phyloP scores from a whole-genome alignment of 768 basidiomycete genomes.

The Sarcomyxa edulis region DNA sequence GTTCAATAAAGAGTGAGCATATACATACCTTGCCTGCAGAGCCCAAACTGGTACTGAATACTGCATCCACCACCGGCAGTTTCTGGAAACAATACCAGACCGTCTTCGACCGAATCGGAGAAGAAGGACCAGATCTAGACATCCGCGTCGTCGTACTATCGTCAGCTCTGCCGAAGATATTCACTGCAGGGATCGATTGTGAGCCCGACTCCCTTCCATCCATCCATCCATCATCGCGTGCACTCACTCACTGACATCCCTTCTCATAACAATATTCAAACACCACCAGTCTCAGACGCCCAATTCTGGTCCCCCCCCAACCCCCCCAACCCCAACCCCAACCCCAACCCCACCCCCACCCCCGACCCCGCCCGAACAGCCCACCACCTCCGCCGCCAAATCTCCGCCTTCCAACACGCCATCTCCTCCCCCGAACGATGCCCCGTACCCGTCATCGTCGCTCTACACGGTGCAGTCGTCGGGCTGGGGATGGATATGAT shows the following conservation, averaged over 20 bases:
- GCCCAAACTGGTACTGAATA: background rate
- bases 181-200: constrained; percentile 85
- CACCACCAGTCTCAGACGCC: background rate
- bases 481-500: constrained; percentile 81
- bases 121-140: constrained; percentile 42
- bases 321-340: constrained; percentile 22
- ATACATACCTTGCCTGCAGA: background rate
- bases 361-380: constrained; percentile 52
- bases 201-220: too few relatives aligned
- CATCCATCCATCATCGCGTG: background rate
- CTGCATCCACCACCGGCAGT: constrained; percentile 27
- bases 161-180: constrained; percentile 64
- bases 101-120: constrained; percentile 51
- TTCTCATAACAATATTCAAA: too few relatives aligned
- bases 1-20: constrained; percentile 43
- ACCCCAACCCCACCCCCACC: constrained; percentile 16
- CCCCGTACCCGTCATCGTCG: constrained; percentile 77
- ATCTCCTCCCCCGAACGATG: constrained; percentile 66
- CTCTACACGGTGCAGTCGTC: constrained; percentile 68
- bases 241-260: too few relatives aligned
- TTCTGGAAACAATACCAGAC: constrained; percentile 69
- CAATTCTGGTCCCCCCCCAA: constrained; percentile 20
- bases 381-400: constrained; percentile 37
- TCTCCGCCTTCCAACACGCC: constrained; percentile 62
- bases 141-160: constrained; percentile 72